These are phyloP conservation scores for Carex littledalei DNA, from an alignment of 176 grass and related monocot genomes.

Conservation along the genomic window DNA sequence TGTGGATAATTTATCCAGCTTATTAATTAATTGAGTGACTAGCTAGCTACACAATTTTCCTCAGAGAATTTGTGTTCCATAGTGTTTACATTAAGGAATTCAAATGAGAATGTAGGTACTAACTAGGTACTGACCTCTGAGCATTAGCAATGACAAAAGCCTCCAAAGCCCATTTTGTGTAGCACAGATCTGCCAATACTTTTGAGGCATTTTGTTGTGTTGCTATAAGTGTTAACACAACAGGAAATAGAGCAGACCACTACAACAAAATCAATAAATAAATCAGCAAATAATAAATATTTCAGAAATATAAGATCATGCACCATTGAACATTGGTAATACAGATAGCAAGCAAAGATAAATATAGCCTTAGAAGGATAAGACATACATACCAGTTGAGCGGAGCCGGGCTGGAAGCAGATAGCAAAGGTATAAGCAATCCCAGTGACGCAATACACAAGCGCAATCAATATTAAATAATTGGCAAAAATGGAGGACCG, in stretches of 20 bases:
- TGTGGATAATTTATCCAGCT: background rate
- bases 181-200: constrained; percentile 58
- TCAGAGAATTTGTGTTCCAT: background rate
- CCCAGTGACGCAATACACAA: constrained; percentile 80
- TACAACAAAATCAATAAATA: constrained; percentile 24
- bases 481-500: constrained; percentile 77
- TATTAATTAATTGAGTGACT: background rate
- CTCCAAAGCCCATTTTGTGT: constrained; percentile 90
- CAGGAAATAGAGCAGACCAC: constrained; percentile 79
- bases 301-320: background rate
- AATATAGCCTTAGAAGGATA: background rate
- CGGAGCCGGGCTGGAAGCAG: constrained; percentile 74
- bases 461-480: constrained; percentile 58
- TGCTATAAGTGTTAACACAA: constrained; percentile 72
- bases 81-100: background rate
- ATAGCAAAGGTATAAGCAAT: constrained; percentile 87
- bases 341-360: background rate
- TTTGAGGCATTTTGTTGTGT: constrained; percentile 46
- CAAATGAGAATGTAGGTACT: background rate
- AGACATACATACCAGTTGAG: constrained; percentile 54
- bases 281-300: background rate
- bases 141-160: constrained; percentile 76
- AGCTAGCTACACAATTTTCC: background rate
- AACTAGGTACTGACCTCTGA: constrained; percentile 27
- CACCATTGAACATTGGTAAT: background rate